Base-by-base conservation (phyloP, 768 basidiomycete genomes). In the Boletus rex-veris region DNA sequence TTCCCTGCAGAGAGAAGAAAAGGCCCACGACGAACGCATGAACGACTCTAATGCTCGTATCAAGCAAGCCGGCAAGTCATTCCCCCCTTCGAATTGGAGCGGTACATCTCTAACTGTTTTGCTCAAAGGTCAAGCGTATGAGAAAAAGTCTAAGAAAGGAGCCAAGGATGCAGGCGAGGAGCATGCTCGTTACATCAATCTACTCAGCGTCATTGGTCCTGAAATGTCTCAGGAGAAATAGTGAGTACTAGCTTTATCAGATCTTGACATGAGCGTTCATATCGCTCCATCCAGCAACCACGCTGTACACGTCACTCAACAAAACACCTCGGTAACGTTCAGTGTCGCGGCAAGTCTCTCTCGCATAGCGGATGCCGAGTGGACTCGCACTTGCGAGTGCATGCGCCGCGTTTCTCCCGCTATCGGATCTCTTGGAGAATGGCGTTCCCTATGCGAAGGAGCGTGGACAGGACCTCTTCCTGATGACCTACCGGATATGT, bases 161-260 rank as follows among this genome's bases (percentile, higher is more conserved):
- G 68, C 82, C 10, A 75, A 75, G 18, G 87, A 91, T 59, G 83
- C 78, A 6, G 73, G 73, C 8, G 89, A 90, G 30, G 90, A 91
- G 61, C 90, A 91, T 64, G 79, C 83, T 45, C 81, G 85, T 16
- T 92, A 91, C 65, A 82, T 92, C 55, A 83, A 82, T 61, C 73
- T 90, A 1, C 82, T 91, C 54, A 86, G 80, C 60, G 74, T 79
- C 19, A 67, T 91, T 14, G 88, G 88, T 1, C 86, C 88, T 9
- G 89, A 90, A 64, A 85, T 91, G 52, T 85, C 86, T 5, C 84
- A 88, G 62, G 85, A 88, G 61, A 90, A 88, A 77, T 82, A 85
- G 89, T 90, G 45, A 68, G 86, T 73, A 8, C 28, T 28, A 28
- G 28, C 14, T 37, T 42, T 19, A 6, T 38, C 12, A 21, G 37